Evolutionary conservation across 805 yeast species (phyloP), one percentile per base, ranked within the genome.

Genomic region (Starmerella lactis-condensi): DNA sequence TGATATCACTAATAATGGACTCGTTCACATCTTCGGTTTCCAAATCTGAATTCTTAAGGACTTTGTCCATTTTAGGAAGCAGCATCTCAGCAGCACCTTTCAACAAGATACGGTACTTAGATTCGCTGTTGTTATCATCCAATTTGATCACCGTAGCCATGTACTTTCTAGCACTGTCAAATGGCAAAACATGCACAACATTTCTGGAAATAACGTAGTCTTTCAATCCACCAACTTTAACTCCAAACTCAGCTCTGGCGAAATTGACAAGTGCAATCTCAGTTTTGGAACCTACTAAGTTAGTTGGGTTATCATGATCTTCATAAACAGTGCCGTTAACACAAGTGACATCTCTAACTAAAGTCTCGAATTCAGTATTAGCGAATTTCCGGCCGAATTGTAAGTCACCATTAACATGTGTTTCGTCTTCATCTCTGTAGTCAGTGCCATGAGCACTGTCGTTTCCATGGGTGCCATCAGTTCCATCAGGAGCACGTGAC

Each of bases 31-130:
- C 45, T 51, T 39, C 43, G 41, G 37, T 35, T 10, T 20, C 20
- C 27, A 9, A 8, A 11, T 23, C 26, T 6, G 6, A 8, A 7
- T 12, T 6, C 6, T 16, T 21, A 25, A 45, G 29, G n/a, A 44
- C 36, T 3, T 23, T 13, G 7, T 66, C 54, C 50, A 92, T 75
- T 43, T 65, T 58, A 15, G 62, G 60, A 40, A 76, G 62, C 10
- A 89, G 65, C 37, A 89, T 67, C 55, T 89, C 99, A 1, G 95
- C 83, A 1, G 98, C 98, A 40, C 99, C 98, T 57, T 89, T 89
- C 35, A 78, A 58, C 40, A 66, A 73, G 32, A 81, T 57, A 34
- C 89, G 64, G 50, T 54, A 74, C 12, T 35, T 30, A n/a, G n/a
- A n/a, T n/a, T n/a, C n/a, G n/a, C n/a, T n/a, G 11, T 36, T 32